phyloP scores from a whole-genome alignment of 164 flowering plant genomes.

The Santalum album region DNA sequence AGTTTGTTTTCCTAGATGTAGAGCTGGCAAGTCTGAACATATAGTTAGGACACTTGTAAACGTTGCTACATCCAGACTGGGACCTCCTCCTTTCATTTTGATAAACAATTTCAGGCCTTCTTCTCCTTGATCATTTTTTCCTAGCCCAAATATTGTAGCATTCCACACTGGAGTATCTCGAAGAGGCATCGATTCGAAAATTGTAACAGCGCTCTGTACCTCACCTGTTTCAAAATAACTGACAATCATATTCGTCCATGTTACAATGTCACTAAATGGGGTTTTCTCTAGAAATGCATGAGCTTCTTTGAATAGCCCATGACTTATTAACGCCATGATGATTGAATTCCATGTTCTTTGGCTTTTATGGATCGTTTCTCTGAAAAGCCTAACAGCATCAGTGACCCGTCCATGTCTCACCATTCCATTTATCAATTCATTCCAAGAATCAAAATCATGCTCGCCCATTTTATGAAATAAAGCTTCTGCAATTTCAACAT shows the following conservation, averaged over 20 bases:
- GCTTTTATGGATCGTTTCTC: conserved; percentile 37
- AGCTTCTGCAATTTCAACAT: conserved; percentile 30
- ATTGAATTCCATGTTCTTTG: conserved; percentile 39
- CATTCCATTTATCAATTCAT: conserved; percentile 35
- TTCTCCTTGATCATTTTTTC: conserved; percentile 52
- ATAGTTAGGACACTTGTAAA: conserved; percentile 49
- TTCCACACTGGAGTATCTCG: conserved; percentile 52
- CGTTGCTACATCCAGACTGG: conserved; percentile 41
- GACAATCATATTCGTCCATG: conserved; percentile 47
- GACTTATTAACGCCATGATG: conserved; percentile 30
- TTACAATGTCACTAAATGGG: conserved; percentile 32
- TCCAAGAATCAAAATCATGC: conserved; percentile 38
- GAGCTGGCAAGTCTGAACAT: conserved; percentile 40
- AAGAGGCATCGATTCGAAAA: conserved; percentile 34
- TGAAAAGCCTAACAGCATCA: conserved; percentile 38
- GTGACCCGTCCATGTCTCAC: conserved; percentile 18
- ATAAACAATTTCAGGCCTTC: conserved; percentile 44
- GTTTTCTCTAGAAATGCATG: conserved; percentile 48
- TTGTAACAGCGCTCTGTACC: conserved; percentile 23
- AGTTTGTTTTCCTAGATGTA: conserved; percentile 44
- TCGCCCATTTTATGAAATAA: conserved; percentile 48
- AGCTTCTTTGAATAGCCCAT: conserved; percentile 38
- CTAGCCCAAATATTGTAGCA: conserved; percentile 49
- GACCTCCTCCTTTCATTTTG: conserved; percentile 33
- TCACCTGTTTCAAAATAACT: conserved; percentile 49